Evolutionary conservation across 768 basidiomycete species (phyloP).

Genomic region (Boletellus ananiceps): DNA sequence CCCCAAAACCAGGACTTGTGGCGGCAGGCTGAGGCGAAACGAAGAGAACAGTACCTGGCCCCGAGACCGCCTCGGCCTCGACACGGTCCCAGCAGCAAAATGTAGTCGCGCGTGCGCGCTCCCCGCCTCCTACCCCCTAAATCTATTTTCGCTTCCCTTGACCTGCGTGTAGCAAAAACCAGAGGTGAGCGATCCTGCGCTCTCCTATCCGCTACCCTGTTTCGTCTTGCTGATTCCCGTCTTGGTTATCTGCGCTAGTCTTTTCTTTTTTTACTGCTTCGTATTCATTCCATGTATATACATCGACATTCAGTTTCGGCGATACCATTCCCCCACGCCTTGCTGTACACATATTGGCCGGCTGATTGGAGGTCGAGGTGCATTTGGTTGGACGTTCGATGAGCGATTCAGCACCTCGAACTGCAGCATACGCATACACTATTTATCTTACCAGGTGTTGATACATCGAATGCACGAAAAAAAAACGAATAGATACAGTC

Average conservation of each 20-base stretch:
- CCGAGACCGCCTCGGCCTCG: constrained; percentile 33
- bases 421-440: constrained; percentile 17
- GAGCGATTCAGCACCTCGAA: neutral
- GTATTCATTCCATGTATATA: constrained; percentile 30
- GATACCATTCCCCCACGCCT: constrained; percentile 15
- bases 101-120: constrained; percentile 34
- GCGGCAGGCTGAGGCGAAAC: constrained; percentile 50
- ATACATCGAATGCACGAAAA: constrained; percentile 7
- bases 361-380: constrained; percentile 5
- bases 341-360: constrained; percentile 24
- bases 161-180: constrained; percentile 10
- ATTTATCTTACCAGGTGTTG: constrained; percentile 22
- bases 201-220: too few species aligned
- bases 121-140: too few species aligned
- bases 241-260: too few species aligned
- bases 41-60: constrained; percentile 41
- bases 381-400: constrained; percentile 11
- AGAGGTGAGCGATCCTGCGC: constrained; percentile 11
- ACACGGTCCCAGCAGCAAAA: constrained; percentile 45
- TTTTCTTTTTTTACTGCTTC: constrained; percentile 15
- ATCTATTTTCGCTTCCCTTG: too few species aligned
- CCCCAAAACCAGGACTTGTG: constrained; percentile 55
- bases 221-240: too few species aligned
- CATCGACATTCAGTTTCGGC: constrained; percentile 17
- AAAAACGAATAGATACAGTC: constrained; percentile 18